Conservation (phyloP, 257 asterid species). For the Scutellaria galericulata region DNA sequence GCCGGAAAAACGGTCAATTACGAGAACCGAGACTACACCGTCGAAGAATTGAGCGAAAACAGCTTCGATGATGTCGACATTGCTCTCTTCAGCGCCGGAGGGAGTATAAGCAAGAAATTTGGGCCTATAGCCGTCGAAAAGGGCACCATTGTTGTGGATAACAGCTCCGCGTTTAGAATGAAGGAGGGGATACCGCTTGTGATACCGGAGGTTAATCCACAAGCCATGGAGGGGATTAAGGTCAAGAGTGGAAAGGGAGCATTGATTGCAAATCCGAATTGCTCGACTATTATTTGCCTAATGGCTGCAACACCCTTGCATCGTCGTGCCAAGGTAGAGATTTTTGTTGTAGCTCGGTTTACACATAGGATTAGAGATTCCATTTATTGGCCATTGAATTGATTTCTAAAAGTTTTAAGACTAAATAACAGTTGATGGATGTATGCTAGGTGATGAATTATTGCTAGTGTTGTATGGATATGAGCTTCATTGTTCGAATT, state of each 20-base stretch:
- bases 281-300: slow-evolving; percentile 90
- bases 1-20: slow-evolving; percentile 65
- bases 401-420: not conserved
- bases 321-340: slow-evolving; percentile 74
- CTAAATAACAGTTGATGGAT: not conserved
- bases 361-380: not conserved
- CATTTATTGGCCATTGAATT: not conserved
- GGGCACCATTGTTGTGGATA: slow-evolving; percentile 88
- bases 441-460: not conserved
- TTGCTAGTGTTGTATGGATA: not conserved
- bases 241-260: slow-evolving; percentile 73
- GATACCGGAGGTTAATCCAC: slow-evolving; percentile 95
- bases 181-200: slow-evolving; percentile 83
- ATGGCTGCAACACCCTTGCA: slow-evolving; percentile 97
- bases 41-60: slow-evolving; percentile 66
- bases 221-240: slow-evolving; percentile 81
- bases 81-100: slow-evolving; percentile 92
- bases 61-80: slow-evolving; percentile 79
- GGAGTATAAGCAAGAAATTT: slow-evolving; percentile 84
- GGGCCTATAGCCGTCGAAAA: slow-evolving; percentile 80
- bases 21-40: slow-evolving; percentile 52
- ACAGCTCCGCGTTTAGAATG: slow-evolving; percentile 98
- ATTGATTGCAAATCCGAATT: slow-evolving; percentile 88
- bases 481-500: not conserved
- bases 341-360: not conserved